Conservation (phyloP, 768 basidiomycete species). For the Tricholoma terreum region DNA sequence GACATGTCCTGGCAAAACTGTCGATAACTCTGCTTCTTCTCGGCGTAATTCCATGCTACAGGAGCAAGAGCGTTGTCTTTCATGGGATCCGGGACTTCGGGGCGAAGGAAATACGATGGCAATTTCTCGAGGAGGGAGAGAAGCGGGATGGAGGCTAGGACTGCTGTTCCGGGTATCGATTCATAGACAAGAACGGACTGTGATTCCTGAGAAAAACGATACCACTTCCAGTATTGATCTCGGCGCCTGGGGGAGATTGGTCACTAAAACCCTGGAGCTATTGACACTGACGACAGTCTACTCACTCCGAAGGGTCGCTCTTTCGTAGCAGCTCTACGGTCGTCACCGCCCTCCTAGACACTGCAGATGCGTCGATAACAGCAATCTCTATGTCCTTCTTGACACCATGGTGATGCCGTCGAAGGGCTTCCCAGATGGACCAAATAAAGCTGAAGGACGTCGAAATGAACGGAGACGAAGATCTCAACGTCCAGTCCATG, state of each 20-base stretch:
- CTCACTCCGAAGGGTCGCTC: conserved; percentile 55
- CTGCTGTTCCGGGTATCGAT: conserved; percentile 60
- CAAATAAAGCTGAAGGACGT: conserved; percentile 80
- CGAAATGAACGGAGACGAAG: conserved; percentile 67
- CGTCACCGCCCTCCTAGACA: conserved; percentile 58
- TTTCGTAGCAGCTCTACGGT: conserved; percentile 61
- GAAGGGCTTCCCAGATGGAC: conserved; percentile 79
- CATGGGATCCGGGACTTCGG: conserved; percentile 21
- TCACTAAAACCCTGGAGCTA: not conserved
- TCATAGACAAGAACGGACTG: conserved; percentile 74
- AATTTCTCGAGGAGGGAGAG: conserved; percentile 60
- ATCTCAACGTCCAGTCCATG: conserved; percentile 77
- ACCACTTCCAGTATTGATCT: conserved; percentile 70
- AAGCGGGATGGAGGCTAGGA: conserved; percentile 69
- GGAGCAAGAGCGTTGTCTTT: conserved; percentile 31
- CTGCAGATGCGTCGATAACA: conserved; percentile 64
- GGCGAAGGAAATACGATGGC: conserved; percentile 64
- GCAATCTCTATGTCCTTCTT: conserved; percentile 80
- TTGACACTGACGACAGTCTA: not conserved
- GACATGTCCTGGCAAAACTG: conserved; percentile 72
- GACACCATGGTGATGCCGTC: conserved; percentile 66
- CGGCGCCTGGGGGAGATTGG: conserved; percentile 13
- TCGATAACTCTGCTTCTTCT: conserved; percentile 59
- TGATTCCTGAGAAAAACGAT: conserved; percentile 69
- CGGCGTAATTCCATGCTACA: conserved; percentile 53